Evolutionary conservation across 1,284 basidiomycete species (phyloP), one percentile per base, ranked within the genome.

Genomic region (Gomphus bonarii): DNA sequence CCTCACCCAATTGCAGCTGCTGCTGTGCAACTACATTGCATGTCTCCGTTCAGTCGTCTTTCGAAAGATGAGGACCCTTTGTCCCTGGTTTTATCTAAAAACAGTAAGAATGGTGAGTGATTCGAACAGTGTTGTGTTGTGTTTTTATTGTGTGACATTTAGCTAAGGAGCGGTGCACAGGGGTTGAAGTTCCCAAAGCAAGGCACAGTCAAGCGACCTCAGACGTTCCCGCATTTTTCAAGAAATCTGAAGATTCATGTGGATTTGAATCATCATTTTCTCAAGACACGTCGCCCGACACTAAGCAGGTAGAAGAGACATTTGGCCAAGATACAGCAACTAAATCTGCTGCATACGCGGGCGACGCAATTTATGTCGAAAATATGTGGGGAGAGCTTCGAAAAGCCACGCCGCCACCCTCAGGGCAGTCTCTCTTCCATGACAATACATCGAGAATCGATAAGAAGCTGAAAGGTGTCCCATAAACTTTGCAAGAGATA

Each of bases 321-420:
- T 55, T 55, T 25, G 54, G 54, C 3, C 31, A 55, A 35, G 54
- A 55, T 55, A 55, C 54, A 16, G 40, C 46, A 5, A 36, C 30
- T 18, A 55, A 55, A 20, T 47, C 54, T 22, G 25, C 46, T 16
- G 54, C 54, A 14, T 55, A 36, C n/a, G 43, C 54, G 11, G 36
- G 54, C 28, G 43, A 55, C 33, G 54, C 49, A 16, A 49, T 55
- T 18, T 55, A 55, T 44, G 47, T 55, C 9, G 54, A 55, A 35
- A 44, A 55, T 40, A 55, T 55, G 54, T 55, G 54, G 54, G 54
- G 54, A 6, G 54, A 55, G 47, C 44, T 55, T 11, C 31, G 42
- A 18, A 55, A 49, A 22, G 54, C 54, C 36, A 31, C 42, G 25
- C 54, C 54, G 18, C 40, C 40, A 36, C 54, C 42, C 22, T 35